Evolutionary conservation across 495 filamentous ascomycete genomes (phyloP).

Genomic region (Talaromyces ruber): DNA sequence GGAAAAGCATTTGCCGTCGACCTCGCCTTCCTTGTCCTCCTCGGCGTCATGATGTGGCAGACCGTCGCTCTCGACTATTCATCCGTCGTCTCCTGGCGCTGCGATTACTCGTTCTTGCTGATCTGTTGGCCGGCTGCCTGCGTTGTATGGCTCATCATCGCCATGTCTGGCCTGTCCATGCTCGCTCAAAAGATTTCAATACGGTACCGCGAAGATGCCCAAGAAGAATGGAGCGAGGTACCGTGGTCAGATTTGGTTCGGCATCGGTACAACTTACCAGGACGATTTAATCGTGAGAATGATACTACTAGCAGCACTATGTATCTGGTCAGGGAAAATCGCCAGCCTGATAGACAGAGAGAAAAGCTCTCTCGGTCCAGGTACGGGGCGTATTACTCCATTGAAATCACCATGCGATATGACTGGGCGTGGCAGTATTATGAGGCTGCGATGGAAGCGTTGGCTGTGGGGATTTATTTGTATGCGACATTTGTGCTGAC

Average conservation of each 20-base stretch:
- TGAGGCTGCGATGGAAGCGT: not conserved
- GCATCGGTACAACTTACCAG: not conserved
- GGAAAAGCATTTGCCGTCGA: not conserved
- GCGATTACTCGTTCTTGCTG: not conserved
- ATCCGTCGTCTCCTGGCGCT: not conserved
- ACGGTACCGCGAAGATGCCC: not conserved
- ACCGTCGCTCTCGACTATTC: not conserved
- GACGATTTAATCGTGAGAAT: not conserved
- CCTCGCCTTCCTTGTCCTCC: not conserved
- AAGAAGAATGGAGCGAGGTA: not conserved
- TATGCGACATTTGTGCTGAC: conserved; percentile 1
- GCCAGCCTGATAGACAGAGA: not conserved
- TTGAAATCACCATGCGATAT: conserved; percentile 1
- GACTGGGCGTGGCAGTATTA: conserved; percentile 1
- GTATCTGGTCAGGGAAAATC: not conserved
- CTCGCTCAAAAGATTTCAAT: not conserved
- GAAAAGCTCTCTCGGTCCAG: not conserved
- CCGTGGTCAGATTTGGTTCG: not conserved
- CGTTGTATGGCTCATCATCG: not conserved
- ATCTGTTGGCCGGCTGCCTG: not conserved
- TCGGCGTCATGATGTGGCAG: not conserved
- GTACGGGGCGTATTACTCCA: not conserved
- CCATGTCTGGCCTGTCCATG: not conserved
- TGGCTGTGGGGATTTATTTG: not conserved
- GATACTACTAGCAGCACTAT: not conserved